Conservation (phyloP, 805 yeast species). For the Yamadazyma ubonensis region DNA sequence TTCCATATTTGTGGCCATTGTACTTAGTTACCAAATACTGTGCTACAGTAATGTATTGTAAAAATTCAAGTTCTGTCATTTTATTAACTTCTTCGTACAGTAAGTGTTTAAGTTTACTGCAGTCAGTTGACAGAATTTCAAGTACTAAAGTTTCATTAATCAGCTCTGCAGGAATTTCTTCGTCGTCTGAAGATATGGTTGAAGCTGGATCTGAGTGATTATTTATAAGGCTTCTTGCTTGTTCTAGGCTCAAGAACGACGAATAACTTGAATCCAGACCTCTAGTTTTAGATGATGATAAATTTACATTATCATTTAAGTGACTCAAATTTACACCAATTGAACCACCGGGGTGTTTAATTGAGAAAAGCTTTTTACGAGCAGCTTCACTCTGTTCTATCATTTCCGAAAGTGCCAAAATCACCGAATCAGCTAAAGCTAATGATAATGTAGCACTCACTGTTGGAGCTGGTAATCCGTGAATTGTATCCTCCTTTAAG, state of each 20-base stretch:
- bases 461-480: conserved; percentile 87
- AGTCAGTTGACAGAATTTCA: conserved; percentile 13
- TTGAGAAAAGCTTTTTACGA: conserved; percentile 59
- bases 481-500: conserved; percentile 59
- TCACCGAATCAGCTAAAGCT: conserved; percentile 74
- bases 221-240: conserved; percentile 8
- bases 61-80: conserved; percentile 30
- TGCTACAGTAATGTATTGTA: conserved; percentile 33
- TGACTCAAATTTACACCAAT: conserved; percentile 57
- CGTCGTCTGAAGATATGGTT: conserved; percentile 25
- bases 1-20: conserved; percentile 4
- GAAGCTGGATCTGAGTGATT: conserved; percentile 13
- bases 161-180: conserved; percentile 11
- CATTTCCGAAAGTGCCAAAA: conserved; percentile 70
- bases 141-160: not conserved
- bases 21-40: conserved; percentile 28
- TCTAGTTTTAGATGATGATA: conserved; percentile 7
- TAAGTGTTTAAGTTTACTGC: conserved; percentile 1
- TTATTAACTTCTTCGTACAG: not conserved
- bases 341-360: conserved; percentile 89
- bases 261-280: conserved; percentile 13
- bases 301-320: conserved; percentile 27
- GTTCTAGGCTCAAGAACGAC: conserved; percentile 18
- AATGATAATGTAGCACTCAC: conserved; percentile 76
- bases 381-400: conserved; percentile 54